phyloP scores from a whole-genome alignment of 169 alveolate species.

The Plasmodium ovale region DNA sequence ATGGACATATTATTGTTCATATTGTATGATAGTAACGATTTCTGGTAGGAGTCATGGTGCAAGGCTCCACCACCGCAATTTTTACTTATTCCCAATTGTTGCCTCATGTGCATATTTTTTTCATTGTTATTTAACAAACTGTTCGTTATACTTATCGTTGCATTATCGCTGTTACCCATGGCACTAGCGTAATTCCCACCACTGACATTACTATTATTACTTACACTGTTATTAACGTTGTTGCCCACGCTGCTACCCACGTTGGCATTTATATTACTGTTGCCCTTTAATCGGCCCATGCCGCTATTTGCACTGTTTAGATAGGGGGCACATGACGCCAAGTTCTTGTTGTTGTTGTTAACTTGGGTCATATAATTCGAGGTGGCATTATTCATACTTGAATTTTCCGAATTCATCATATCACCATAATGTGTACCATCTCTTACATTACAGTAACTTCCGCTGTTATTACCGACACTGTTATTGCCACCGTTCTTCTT shows the following conservation, averaged over 20 bases:
- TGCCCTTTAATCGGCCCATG: not conserved
- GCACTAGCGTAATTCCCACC: not conserved
- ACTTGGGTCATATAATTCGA: slow-evolving; percentile 28
- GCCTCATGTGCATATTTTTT: slow-evolving; percentile 41
- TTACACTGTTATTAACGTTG: not conserved
- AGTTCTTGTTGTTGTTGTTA: not conserved
- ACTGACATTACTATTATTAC: not conserved
- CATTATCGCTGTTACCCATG: not conserved
- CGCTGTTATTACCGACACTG: too few species aligned
- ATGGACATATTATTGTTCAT: slow-evolving; percentile 23
- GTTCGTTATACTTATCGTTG: slow-evolving; percentile 52
- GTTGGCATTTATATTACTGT: not conserved
- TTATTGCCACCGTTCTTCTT: not conserved
- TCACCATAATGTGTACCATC: slow-evolving; percentile 12
- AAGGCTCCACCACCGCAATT: slow-evolving; percentile 32
- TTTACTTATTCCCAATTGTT: slow-evolving; percentile 41
- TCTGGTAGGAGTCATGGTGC: slow-evolving; percentile 39
- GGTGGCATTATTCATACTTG: slow-evolving; percentile 7
- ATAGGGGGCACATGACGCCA: too few species aligned
- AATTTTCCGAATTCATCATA: slow-evolving; percentile 22
- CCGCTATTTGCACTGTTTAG: not conserved
- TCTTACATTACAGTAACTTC: too few species aligned
- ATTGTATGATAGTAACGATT: slow-evolving; percentile 33
- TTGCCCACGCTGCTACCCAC: not conserved
- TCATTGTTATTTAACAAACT: slow-evolving; percentile 54